Conservation (phyloP, 768 basidiomycete species). For the Leccinum sublutescens region DNA sequence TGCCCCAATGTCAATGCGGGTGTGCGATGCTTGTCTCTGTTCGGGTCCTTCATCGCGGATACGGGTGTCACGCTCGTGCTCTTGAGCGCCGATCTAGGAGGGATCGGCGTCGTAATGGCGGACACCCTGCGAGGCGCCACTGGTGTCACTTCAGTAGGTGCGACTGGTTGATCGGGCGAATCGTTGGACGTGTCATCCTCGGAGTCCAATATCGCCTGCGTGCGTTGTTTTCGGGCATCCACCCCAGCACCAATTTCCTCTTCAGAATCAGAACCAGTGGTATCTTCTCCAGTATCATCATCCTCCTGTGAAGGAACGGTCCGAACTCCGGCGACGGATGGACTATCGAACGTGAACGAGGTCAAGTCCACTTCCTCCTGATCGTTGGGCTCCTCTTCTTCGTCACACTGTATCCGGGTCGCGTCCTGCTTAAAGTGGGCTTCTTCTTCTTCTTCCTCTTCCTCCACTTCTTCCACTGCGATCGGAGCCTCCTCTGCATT, state of each 20-base stretch:
- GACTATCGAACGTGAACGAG: conserved; percentile 71
- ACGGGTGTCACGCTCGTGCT: conserved; percentile 50
- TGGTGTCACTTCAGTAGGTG: conserved; percentile 19
- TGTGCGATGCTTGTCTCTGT: conserved; percentile 48
- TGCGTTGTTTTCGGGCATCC: conserved; percentile 8
- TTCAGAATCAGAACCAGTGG: conserved; percentile 40
- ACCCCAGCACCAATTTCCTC: conserved; percentile 19
- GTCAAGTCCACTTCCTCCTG: conserved; percentile 66
- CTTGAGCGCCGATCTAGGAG: conserved; percentile 42
- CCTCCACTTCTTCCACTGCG: conserved; percentile 10
- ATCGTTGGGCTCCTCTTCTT: conserved; percentile 47
- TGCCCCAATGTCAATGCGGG: conserved; percentile 51
- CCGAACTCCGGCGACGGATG: conserved; percentile 50
- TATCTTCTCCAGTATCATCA: conserved; percentile 35
- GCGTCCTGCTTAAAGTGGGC: background rate
- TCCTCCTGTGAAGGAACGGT: conserved; percentile 43
- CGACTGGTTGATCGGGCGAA: conserved; percentile 2
- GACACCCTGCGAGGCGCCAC: conserved; percentile 16
- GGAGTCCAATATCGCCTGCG: conserved; percentile 21
- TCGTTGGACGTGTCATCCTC: conserved; percentile 40
- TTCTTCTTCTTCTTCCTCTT: conserved; percentile 35
- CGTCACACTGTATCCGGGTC: conserved; percentile 12
- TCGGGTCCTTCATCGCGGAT: conserved; percentile 57
- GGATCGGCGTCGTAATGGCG: conserved; percentile 26
- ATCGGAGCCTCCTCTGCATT: conserved; percentile 1